Base-by-base conservation (phyloP, 495 filamentous ascomycete genomes). In the Penicillium angulare region DNA sequence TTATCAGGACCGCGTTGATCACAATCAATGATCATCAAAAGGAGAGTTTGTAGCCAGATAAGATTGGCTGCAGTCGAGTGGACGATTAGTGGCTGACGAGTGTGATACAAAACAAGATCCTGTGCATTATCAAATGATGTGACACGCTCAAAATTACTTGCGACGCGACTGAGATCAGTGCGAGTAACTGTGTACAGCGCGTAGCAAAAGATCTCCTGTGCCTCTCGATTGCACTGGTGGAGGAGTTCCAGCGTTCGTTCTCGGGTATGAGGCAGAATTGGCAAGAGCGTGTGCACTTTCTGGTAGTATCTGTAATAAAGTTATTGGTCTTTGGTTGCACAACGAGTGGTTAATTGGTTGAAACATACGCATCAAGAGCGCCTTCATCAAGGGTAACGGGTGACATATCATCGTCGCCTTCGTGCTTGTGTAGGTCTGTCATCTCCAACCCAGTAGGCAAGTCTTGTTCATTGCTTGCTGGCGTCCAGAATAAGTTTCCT, bases 131-230 rank as follows among this genome's bases (percentile, higher is more conserved):
- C 69, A 21, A 72, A 72, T 1, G 72, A 72, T 1, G 60, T 66
- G 5, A 75, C 63, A 29, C 71, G 65, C 34, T 73, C 67, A 40
- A 77, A 77, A 9, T 62, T 64, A 27, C 59, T 47, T 0, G 58
- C 58, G 10, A 75, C 60, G 12, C 72, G 72, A 15, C 66, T 59
- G 26, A 68, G 42, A 49, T 75, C 69, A 17, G 71, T 71, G 27
- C 67, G 66, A 31, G 71, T 76, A 17, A 66, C 61, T 6, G 72
- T 66, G 41, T 85, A 82, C 5, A 95, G 71, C 4, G 87, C 86
- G 49, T 84, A 79, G 20, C 85, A 69, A 57, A 93, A 90, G 0
- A 85, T 87, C 39, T 88, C 84, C 44, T 87, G 83, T 5, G 90
- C 71, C 10, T 74, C 65, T 7, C 73, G 57, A 5, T 82, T 79